Percentiles rank a stretch among this genome's conserved stretches.
These are phyloP conservation scores for Metschnikowia chrysomelidarum DNA, from an alignment of 805 yeast genomes.

Conservation along the genomic window DNA sequence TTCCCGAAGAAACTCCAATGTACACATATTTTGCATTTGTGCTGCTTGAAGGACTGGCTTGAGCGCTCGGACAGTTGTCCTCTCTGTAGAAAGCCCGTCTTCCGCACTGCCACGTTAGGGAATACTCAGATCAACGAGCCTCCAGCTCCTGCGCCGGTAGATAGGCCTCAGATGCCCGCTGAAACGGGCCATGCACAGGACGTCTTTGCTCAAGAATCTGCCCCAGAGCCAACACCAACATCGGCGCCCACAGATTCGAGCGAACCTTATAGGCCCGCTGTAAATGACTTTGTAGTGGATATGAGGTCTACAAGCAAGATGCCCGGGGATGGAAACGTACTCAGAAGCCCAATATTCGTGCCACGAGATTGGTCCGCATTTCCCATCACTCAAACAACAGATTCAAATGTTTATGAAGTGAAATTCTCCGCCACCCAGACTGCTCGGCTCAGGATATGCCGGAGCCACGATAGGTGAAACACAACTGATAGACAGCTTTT, in stretches of 20 bases:
- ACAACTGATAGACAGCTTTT: too few relatives aligned
- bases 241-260: neutral
- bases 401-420: constrained; percentile 4
- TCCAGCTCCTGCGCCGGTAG: constrained; percentile 5
- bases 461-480: neutral
- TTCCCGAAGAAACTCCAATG: constrained; percentile 78
- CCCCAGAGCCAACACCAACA: constrained; percentile 1
- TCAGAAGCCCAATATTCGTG: neutral
- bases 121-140: neutral
- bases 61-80: constrained; percentile 94
- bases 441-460: constrained; percentile 5
- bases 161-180: neutral
- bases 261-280: neutral
- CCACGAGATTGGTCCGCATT: constrained; percentile 12
- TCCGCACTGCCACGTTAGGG: constrained; percentile 14
- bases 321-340: too few relatives aligned
- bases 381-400: constrained; percentile 6
- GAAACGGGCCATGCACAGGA: constrained; percentile 5
- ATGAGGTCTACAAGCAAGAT: too few relatives aligned
- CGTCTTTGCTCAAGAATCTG: neutral
- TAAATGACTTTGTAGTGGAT: too few relatives aligned
- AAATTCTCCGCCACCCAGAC: constrained; percentile 7
- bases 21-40: constrained; percentile 84
- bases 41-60: constrained; percentile 90
- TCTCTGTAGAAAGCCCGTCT: constrained; percentile 74